phyloP scores from a whole-genome alignment of 108 stramenopile genomes.

The Cyclotella atomus region DNA sequence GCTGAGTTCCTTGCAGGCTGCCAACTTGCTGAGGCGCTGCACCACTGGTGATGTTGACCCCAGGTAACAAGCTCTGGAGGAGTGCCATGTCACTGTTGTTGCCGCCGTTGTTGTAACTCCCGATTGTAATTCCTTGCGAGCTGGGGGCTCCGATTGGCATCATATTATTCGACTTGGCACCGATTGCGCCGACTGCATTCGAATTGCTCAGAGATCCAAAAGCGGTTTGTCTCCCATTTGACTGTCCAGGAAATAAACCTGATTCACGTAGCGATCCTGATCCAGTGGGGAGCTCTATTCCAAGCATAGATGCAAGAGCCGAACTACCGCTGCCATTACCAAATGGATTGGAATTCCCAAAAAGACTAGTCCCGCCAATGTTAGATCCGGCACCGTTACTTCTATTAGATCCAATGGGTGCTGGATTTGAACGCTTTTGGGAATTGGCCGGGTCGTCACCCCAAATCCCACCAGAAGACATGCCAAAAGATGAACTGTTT shows the following conservation, averaged over 20 bases:
- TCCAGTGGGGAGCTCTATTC: slow-evolving; percentile 82
- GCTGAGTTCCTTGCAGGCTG: slow-evolving; percentile 25
- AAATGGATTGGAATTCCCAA: slow-evolving; percentile 36
- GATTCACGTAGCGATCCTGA: slow-evolving; percentile 77
- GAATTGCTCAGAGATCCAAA: slow-evolving; percentile 29
- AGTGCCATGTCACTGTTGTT: slow-evolving; percentile 83
- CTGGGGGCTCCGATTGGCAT: slow-evolving; percentile 49
- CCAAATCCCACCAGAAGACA: slow-evolving; percentile 26
- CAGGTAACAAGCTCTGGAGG: slow-evolving; percentile 83
- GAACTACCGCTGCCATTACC: slow-evolving; percentile 61
- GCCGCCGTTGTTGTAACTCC: slow-evolving; percentile 36
- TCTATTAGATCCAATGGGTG: slow-evolving; percentile 40
- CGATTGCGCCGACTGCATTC: slow-evolving; percentile 53
- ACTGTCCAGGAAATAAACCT: slow-evolving; percentile 15
- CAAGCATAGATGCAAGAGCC: slow-evolving; percentile 85
- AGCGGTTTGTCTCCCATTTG: slow-evolving; percentile 10
- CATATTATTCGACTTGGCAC: slow-evolving; percentile 58
- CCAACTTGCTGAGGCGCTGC: slow-evolving; percentile 42
- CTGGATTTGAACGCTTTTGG: slow-evolving; percentile 19
- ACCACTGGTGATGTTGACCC: slow-evolving; percentile 62
- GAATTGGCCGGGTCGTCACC: slow-evolving; percentile 20
- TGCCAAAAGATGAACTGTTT: slow-evolving; percentile 24
- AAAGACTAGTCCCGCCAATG: slow-evolving; percentile 44
- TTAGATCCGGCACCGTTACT: slow-evolving; percentile 23
- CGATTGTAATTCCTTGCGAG: slow-evolving; percentile 70